Evolutionary conservation across 306 rosid species (phyloP).

Genomic region (Parietaria judaica): DNA sequence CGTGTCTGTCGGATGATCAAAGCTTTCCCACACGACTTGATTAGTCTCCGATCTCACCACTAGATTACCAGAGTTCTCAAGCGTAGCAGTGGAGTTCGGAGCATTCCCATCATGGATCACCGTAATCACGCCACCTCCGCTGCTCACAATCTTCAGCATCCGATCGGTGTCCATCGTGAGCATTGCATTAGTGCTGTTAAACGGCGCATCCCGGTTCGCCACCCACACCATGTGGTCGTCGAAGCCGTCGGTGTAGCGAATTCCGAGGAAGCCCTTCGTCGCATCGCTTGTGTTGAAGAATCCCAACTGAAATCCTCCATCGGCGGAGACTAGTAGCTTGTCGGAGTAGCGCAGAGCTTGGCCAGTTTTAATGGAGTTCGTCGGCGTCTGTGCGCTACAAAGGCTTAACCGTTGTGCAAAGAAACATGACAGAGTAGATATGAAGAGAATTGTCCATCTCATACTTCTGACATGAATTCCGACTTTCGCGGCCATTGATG

Average conservation of each 20-base stretch:
- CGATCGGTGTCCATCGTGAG: not conserved
- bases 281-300: constrained; percentile 10
- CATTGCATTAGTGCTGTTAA: not conserved
- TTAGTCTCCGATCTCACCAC: not conserved
- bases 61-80: constrained; percentile 4
- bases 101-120: not conserved
- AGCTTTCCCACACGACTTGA: not conserved
- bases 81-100: constrained; percentile 1
- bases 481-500: constrained; percentile 1
- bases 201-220: not conserved
- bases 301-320: constrained; percentile 13
- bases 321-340: constrained; percentile 1
- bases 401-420: not conserved
- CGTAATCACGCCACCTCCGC: not conserved
- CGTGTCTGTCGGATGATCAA: constrained; percentile 17
- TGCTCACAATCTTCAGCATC: not conserved
- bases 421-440: not conserved
- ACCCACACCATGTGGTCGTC: not conserved
- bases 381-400: constrained; percentile 1
- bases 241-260: not conserved
- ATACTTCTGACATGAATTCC: too few relatives aligned
- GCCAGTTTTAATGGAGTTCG: constrained; percentile 2
- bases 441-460: not conserved
- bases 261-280: not conserved
- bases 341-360: not conserved